Percentiles rank a stretch among this genome's conserved stretches.
Evolutionary conservation across 257 asterid species (phyloP).

Genomic region (Nicotiana obtusifolia): DNA sequence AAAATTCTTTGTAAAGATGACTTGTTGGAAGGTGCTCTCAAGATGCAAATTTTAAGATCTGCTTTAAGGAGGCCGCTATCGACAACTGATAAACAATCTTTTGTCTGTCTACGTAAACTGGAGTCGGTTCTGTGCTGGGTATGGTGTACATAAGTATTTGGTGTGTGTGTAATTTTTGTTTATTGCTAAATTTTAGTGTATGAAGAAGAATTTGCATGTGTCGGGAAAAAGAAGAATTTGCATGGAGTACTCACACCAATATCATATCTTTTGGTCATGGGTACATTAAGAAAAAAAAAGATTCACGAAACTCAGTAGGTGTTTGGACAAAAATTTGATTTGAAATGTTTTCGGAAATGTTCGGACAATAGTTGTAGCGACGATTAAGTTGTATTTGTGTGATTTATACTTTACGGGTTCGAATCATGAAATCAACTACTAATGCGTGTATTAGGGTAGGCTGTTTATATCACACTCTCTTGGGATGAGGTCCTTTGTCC

Average conservation of each 20-base stretch:
- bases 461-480: too few species aligned
- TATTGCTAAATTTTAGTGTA: background rate
- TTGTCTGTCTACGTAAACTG: too few species aligned
- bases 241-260: background rate
- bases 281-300: background rate
- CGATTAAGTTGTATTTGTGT: too few species aligned
- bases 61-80: background rate
- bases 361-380: too few species aligned
- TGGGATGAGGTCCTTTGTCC: too few species aligned
- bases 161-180: too few species aligned
- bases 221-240: too few species aligned
- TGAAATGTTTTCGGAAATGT: background rate
- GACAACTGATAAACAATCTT: background rate
- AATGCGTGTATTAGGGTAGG: too few species aligned
- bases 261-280: background rate
- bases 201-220: background rate
- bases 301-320: background rate
- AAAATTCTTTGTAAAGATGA: background rate
- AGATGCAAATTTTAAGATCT: background rate
- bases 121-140: background rate
- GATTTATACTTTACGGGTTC: too few species aligned
- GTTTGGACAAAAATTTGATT: background rate
- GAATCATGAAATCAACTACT: rapidly evolving
- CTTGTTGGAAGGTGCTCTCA: background rate
- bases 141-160: too few species aligned